phyloP scores from a whole-genome alignment of 2,329 filamentous ascomycete species.

The Curvularia spicifera region DNA sequence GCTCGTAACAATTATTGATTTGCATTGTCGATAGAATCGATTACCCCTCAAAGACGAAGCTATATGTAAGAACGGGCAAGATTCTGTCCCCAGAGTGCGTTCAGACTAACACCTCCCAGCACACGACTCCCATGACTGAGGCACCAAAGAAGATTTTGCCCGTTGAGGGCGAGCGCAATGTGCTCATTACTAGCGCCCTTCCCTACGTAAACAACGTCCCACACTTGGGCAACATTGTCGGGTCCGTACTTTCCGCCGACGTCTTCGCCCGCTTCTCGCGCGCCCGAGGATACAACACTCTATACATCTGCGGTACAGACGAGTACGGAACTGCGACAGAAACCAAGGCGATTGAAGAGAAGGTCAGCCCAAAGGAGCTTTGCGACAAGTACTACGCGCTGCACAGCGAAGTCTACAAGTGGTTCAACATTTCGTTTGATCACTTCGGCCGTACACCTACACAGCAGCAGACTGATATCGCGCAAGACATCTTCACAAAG shows the following conservation, averaged over 20 bases:
- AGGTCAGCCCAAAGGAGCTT: slow-evolving; percentile 78
- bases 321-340: slow-evolving; percentile 97
- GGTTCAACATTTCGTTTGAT: slow-evolving; percentile 95
- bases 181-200: slow-evolving; percentile 89
- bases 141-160: slow-evolving; percentile 56
- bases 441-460: slow-evolving; percentile 94
- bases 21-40: neutral
- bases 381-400: slow-evolving; percentile 93
- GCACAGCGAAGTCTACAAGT: slow-evolving; percentile 90
- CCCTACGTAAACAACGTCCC: slow-evolving; percentile 80
- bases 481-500: slow-evolving; percentile 86
- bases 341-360: slow-evolving; percentile 91
- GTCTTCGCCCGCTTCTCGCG: slow-evolving; percentile 78
- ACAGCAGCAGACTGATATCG: slow-evolving; percentile 85
- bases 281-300: slow-evolving; percentile 76
- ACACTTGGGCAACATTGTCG: slow-evolving; percentile 67
- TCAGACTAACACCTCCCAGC: slow-evolving; percentile 1
- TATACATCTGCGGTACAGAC: slow-evolving; percentile 88
- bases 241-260: slow-evolving; percentile 79
- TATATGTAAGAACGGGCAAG: slow-evolving; percentile 3
- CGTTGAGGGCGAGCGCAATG: slow-evolving; percentile 72
- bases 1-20: neutral
- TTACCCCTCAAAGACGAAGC: neutral
- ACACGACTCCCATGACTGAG: slow-evolving; percentile 32
- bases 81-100: no score